A percentile compares a stretch with the other conserved stretches of the same genome.
Evolutionary conservation across 2,329 filamentous ascomycete species (phyloP).

Genomic region (Exserohilum rostratum): DNA sequence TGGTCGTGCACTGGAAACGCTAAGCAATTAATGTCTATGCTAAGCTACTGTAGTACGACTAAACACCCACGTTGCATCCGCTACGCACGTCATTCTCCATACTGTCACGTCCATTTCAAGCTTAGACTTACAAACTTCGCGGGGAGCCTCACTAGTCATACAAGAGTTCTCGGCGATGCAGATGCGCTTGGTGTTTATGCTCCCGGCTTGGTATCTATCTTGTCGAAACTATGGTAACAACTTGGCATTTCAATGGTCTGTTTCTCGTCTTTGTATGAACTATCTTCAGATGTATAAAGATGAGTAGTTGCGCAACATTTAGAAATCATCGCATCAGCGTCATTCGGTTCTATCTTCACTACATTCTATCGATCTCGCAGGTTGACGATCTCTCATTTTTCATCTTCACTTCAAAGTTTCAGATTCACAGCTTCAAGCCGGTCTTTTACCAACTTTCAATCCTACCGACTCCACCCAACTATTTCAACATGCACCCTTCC

Average conservation of each 20-base stretch:
- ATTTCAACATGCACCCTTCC: conserved; percentile 2
- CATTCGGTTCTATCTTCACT: not conserved
- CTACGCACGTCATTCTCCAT: not conserved
- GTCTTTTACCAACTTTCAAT: not conserved
- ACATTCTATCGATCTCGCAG: conserved; percentile 3
- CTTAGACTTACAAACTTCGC: not conserved
- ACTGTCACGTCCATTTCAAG: not conserved
- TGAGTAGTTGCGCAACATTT: not conserved
- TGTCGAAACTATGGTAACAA: not conserved
- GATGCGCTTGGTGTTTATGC: not conserved
- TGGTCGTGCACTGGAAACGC: not conserved
- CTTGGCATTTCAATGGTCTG: not conserved
- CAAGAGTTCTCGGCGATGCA: not conserved
- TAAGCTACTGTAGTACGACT: not conserved
- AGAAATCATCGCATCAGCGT: not conserved
- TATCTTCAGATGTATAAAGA: conserved; percentile 1
- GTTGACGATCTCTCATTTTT: not conserved
- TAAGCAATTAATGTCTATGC: not conserved
- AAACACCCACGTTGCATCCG: not conserved
- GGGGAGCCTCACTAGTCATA: not conserved
- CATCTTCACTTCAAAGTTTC: not conserved
- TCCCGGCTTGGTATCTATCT: not conserved
- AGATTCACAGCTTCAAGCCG: not conserved
- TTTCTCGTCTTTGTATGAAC: not conserved
- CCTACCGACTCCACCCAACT: not conserved